Base-by-base conservation (phyloP, 176 grass and related monocot genomes). In the Paspalum vaginatum region DNA sequence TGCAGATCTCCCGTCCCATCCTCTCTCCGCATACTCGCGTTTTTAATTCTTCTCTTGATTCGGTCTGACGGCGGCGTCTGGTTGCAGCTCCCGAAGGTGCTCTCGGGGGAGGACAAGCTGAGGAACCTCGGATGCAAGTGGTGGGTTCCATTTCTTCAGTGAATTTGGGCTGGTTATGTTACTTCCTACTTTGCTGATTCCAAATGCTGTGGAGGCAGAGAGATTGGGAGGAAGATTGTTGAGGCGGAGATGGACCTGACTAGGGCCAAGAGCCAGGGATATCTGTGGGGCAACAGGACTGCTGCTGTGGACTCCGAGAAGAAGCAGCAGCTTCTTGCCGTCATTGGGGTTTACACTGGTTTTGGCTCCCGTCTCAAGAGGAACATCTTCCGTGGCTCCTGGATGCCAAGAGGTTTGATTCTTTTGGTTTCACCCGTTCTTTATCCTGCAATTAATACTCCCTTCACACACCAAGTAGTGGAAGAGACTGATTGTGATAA, bases 311-410 rank as follows among this genome's bases (percentile, higher is more conserved):
- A 41, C 27, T 81, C 88, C 1, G 77, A 76, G 11, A 83, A 85
- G 58, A 97, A 88, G 70, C 89, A 84, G 65, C 89, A 84, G 54
- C 66, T 97, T 65, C 86, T 91, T 78, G 86, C 91, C 2, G 88
- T 97, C 43, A 91, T 97, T 76, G 91, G 94, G 69, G 94, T 97
- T 81, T 93, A 93, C 53, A 93, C 91, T 63, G 94, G 94, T 70
- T 97, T 97, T 84, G 94, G 94, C 24, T 93, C 91, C 53, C 88
- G 85, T 11, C 88, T 97, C 63, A 93, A 87, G 78, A 89, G 91
- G 80, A 97, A 91, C 65, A 49, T 53, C 72, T 97, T 97, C 76
- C 85, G 94, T 16, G 86, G 86, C 65, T 97, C 91, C 1, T 97
- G 94, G 94, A 97, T 97, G 94, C 94, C 88, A 0, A 93, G 75